Percentiles rank a stretch among this genome's conserved stretches.
phyloP scores from a whole-genome alignment of 1,284 basidiomycete species.

The Leccinum subspadiceum region DNA sequence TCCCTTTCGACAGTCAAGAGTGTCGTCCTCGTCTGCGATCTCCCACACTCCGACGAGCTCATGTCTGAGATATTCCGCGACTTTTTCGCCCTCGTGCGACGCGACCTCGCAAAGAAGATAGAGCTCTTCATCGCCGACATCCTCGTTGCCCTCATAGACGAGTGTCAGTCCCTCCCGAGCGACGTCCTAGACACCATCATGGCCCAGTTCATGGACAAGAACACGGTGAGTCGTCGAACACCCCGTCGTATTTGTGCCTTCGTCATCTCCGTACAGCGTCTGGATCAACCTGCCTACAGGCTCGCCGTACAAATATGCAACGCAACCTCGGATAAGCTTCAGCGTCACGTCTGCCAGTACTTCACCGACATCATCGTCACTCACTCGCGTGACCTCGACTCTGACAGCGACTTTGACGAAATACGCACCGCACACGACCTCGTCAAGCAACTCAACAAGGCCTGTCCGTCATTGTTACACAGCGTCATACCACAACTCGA shows the following conservation, averaged over 20 bases:
- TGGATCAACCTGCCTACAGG: slow-evolving; percentile 76
- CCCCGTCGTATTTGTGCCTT: not conserved
- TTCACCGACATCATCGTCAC: slow-evolving; percentile 85
- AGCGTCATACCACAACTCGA: slow-evolving; percentile 94
- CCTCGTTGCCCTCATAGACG: slow-evolving; percentile 86
- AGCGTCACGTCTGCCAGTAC: slow-evolving; percentile 87
- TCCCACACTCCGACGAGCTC: slow-evolving; percentile 84
- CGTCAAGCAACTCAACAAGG: slow-evolving; percentile 79
- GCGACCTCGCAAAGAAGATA: slow-evolving; percentile 86
- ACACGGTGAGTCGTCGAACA: slow-evolving; percentile 45
- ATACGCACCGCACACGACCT: slow-evolving; percentile 80
- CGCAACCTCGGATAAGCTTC: slow-evolving; percentile 80
- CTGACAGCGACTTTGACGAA: slow-evolving; percentile 60
- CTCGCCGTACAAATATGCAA: slow-evolving; percentile 91
- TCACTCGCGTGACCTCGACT: slow-evolving; percentile 55
- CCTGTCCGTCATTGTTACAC: slow-evolving; percentile 80
- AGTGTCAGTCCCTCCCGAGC: slow-evolving; percentile 70
- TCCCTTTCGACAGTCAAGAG: slow-evolving; percentile 93
- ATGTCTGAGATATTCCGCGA: slow-evolving; percentile 82
- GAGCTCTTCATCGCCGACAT: slow-evolving; percentile 89
- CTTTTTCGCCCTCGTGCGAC: slow-evolving; percentile 77
- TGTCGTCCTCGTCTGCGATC: slow-evolving; percentile 90
- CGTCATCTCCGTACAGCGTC: slow-evolving; percentile 42
- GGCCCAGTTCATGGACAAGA: slow-evolving; percentile 82
- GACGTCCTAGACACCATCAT: slow-evolving; percentile 83